Percentiles rank a stretch among this genome's conserved stretches.
Evolutionary conservation across 352 stramenopile species (phyloP).

Genomic region (Phytopythium sindhum): DNA sequence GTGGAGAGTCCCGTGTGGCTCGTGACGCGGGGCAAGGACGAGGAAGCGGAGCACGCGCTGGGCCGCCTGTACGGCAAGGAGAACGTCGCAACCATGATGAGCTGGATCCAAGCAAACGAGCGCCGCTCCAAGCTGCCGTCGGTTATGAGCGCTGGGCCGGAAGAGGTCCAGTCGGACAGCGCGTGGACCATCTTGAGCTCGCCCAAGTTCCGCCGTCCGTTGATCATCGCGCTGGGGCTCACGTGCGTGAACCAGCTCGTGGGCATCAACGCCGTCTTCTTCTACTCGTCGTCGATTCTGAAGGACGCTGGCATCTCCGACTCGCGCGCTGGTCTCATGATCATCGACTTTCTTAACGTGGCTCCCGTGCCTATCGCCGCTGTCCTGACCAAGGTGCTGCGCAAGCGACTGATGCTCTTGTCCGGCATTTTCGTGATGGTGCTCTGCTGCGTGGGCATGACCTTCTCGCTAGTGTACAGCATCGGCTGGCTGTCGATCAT

Average conservation of each 20-base stretch:
- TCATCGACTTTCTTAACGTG: constrained; percentile 50
- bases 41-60: constrained; percentile 22
- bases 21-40: constrained; percentile 22
- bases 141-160: constrained; percentile 7
- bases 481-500: constrained; percentile 34
- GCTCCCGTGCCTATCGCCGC: constrained; percentile 28
- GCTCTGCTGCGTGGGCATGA: constrained; percentile 31
- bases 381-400: constrained; percentile 19
- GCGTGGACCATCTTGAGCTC: constrained; percentile 16
- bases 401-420: constrained; percentile 37
- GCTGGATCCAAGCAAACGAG: constrained; percentile 24
- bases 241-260: constrained; percentile 41
- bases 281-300: constrained; percentile 55
- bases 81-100: constrained; percentile 23
- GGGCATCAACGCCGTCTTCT: constrained; percentile 63
- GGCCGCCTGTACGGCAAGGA: constrained; percentile 28
- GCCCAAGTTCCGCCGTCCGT: constrained; percentile 24
- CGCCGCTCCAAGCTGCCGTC: constrained; percentile 18
- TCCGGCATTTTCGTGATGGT: constrained; percentile 37
- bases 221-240: constrained; percentile 32
- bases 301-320: constrained; percentile 42
- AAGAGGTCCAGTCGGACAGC: constrained; percentile 11
- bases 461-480: constrained; percentile 24
- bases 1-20: constrained; percentile 46
- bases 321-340: constrained; percentile 36